Base-by-base conservation (phyloP, 1,139 yeast genomes). In the Lodderomyces orthopsilosis region DNA sequence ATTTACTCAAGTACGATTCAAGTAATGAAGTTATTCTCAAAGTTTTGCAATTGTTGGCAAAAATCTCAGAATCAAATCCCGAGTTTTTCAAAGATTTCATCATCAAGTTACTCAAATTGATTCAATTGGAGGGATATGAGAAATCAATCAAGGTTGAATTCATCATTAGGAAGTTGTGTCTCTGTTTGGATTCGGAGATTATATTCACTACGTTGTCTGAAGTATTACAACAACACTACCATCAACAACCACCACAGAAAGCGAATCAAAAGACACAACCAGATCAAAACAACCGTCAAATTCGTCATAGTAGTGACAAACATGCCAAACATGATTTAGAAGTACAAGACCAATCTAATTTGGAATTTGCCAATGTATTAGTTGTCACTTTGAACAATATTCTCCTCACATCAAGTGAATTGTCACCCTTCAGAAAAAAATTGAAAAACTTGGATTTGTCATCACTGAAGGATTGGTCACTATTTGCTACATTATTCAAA, bases 311-410 rank as follows among this genome's bases (percentile, higher is more conserved):
- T 8, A 30, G n/a, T 15, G 34, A 30, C 6, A 30, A 17, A 15
- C 12, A 8, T 9, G 6, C 18, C 15, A 15, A 15, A 27, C 32
- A 27, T 7, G 32, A 27, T 13, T 6, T 18, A 4, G 35, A 15
- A 3, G 26, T 6, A 7, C 53, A 55, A 1, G 15, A 4, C 15
- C 21, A 23, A 9, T 35, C 33, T 9, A 89, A 85, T 56, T 66
- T 82, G 41, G 84, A 81, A 23, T 94, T 94, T 60, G 80, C 87
- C 35, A 79, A 87, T 48, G 78, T 84, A 54, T 84, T 93, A 75
- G 83, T 93, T 36, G 96, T 91, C 51, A 89, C 93, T 30, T 71
- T 93, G 56, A 90, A 89, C 61, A 90, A 87, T 52, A 93, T 89
- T 47, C 68, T 94, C 44, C 77, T 93, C n/a, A 88, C 96, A 2